Percentiles rank a stretch among this genome's conserved stretches.
phyloP scores from a whole-genome alignment of 2,329 filamentous ascomycete species.

The Nigrograna mackinnonii region DNA sequence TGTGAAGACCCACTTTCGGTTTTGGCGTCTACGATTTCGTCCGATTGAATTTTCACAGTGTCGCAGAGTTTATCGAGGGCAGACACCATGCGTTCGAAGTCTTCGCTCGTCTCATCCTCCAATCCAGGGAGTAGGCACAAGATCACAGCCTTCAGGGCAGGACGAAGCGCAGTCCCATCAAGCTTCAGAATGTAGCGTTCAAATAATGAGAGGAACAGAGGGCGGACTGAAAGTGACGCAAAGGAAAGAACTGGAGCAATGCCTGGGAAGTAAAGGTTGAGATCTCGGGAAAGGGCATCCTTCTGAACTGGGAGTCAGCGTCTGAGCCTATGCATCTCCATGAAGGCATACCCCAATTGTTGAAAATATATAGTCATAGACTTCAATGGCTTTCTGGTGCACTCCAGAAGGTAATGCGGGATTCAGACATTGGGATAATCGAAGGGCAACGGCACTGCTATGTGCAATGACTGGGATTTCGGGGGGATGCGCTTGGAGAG shows the following conservation, averaged over 20 bases:
- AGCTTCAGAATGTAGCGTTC: slow-evolving; percentile 79
- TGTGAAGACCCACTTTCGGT: slow-evolving; percentile 69
- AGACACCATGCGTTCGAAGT: slow-evolving; percentile 85
- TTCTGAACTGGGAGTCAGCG: slow-evolving; percentile 45
- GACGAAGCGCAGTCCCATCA: slow-evolving; percentile 72
- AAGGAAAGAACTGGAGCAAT: slow-evolving; percentile 89
- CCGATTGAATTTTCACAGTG: slow-evolving; percentile 59
- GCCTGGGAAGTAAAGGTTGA: slow-evolving; percentile 87
- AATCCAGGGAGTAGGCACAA: slow-evolving; percentile 87
- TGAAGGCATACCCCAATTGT: slow-evolving; percentile 67
- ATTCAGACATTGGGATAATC: slow-evolving; percentile 92
- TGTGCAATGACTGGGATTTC: slow-evolving; percentile 75
- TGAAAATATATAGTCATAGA: slow-evolving; percentile 87
- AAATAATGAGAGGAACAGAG: slow-evolving; percentile 80
- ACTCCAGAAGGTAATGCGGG: slow-evolving; percentile 92
- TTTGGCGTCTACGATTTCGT: slow-evolving; percentile 46
- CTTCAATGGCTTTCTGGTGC: slow-evolving; percentile 94
- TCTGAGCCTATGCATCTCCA: slow-evolving; percentile 9
- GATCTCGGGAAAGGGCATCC: slow-evolving; percentile 78
- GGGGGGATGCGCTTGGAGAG: slow-evolving; percentile 82
- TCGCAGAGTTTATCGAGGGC: slow-evolving; percentile 78
- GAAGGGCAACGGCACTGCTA: slow-evolving; percentile 82
- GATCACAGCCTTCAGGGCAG: slow-evolving; percentile 88
- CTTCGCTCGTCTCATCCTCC: slow-evolving; percentile 95
- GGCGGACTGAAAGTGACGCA: slow-evolving; percentile 87